A percentile compares a stretch with the other conserved stretches of the same genome.
These are phyloP conservation scores for Pulveroboletus ravenelii DNA, from an alignment of 768 basidiomycete species.

Conservation along the genomic window DNA sequence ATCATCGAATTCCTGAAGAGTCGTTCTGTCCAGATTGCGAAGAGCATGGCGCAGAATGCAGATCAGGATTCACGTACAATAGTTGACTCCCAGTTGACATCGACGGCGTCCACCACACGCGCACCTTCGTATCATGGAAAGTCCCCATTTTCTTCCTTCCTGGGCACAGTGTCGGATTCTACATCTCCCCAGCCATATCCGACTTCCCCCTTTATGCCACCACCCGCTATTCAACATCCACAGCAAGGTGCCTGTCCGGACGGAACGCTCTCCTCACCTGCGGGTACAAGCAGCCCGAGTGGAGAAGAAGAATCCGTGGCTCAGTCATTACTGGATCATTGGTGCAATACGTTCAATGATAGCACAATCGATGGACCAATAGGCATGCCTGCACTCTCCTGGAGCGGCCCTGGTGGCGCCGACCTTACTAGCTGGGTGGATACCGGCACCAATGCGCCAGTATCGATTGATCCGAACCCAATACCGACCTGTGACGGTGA, in stretches of 20 bases:
- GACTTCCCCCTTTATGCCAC: slow-evolving; percentile 28
- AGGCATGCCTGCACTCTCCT: slow-evolving; percentile 46
- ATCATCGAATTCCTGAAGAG: slow-evolving; percentile 78
- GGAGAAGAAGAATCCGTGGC: slow-evolving; percentile 74
- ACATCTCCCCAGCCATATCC: slow-evolving; percentile 23
- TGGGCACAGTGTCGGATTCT: slow-evolving; percentile 19
- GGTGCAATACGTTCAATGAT: slow-evolving; percentile 78
- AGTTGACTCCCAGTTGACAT: slow-evolving; percentile 35
- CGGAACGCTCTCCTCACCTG: slow-evolving; percentile 49
- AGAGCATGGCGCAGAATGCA: slow-evolving; percentile 25
- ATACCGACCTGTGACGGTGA: slow-evolving; percentile 58
- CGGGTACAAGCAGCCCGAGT: slow-evolving; percentile 62
- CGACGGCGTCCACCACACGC: slow-evolving; percentile 10
- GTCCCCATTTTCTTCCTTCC: slow-evolving; percentile 20
- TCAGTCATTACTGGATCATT: slow-evolving; percentile 76
- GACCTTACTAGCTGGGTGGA: slow-evolving; percentile 61
- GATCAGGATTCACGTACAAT: slow-evolving; percentile 12
- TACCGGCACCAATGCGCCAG: slow-evolving; percentile 33
- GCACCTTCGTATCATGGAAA: slow-evolving; percentile 12
- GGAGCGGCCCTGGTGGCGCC: slow-evolving; percentile 54
- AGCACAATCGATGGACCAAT: slow-evolving; percentile 49
- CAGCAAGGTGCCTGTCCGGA: slow-evolving; percentile 46
- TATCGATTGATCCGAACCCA: slow-evolving; percentile 40
- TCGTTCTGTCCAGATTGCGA: slow-evolving; percentile 54
- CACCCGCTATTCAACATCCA: slow-evolving; percentile 58